Evolutionary conservation across 2,329 filamentous ascomycete genomes (phyloP), one percentile per base, ranked within the genome.

Genomic region (Apiospora kogelbergensis): DNA sequence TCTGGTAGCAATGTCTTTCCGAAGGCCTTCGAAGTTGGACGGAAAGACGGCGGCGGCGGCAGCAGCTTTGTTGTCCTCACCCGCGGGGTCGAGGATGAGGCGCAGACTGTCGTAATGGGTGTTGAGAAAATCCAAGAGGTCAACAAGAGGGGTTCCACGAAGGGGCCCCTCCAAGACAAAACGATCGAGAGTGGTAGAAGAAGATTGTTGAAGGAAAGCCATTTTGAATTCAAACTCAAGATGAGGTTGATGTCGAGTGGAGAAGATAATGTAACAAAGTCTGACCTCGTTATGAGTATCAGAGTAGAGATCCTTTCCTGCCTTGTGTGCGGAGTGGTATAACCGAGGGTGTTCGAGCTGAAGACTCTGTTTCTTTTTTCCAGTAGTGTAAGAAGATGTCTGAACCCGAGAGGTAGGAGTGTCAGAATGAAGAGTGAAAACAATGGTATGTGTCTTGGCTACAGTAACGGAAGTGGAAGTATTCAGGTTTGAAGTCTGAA

Each of bases 101-200:
- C 41, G 9, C 3, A 65, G 17, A 33, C 15, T n/a, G 40, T 65
- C 37, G 15, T 9, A 65, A 40, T 65, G 63, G 22, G 17, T 20
- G 37, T 65, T 65, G 63, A 65, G 37, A 44, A 65, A 65, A 40
- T 65, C 63, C n/a, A 65, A 20, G n/a, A 44, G 6, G 5, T 65
- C 11, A 20, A 60, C 30, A 3, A 60, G 30, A 60, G 26, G 53
- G 30, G 26, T 5, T 3, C 30, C 53, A 17, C 53, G 53, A 20
- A 60, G 30, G 30, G 10, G 26, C 5, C 9, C 9, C 17, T 9
- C 9, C 7, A 37, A 37, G 7, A 4, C 33, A 33, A 7, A 3
- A 33, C 33, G 4, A 6, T 22, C 11, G 15, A 53, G 46, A 26
- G 13, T 17, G 11, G 11, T 53, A 22, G 53, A n/a, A 22, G 53